phyloP scores from a whole-genome alignment of 306 rosid species.

The Dicorynia guianensis region DNA sequence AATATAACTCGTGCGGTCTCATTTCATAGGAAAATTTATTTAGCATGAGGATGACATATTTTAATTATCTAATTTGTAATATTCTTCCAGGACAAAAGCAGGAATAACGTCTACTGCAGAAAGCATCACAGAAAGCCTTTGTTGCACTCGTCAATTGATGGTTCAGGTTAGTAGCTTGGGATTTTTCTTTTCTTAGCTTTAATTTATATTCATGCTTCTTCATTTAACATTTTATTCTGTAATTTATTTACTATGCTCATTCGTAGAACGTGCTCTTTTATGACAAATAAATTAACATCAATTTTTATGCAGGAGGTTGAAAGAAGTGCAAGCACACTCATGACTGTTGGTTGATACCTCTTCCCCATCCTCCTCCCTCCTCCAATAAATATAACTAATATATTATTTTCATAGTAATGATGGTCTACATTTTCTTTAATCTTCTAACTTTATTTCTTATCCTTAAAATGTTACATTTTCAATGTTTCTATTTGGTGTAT shows the following conservation, averaged over 20 bases:
- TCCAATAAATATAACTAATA: background rate
- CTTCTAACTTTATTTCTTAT: background rate
- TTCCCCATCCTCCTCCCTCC: too few species aligned
- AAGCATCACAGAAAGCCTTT: conserved; percentile 93
- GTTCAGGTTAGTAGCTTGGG: conserved; percentile 69
- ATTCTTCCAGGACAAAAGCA: conserved; percentile 77
- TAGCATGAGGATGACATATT: conserved; percentile 30
- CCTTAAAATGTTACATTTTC: background rate
- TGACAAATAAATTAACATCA: conserved; percentile 1
- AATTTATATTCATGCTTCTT: background rate
- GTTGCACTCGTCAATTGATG: conserved; percentile 90
- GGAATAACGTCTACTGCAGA: conserved; percentile 97
- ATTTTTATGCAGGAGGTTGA: conserved; percentile 79
- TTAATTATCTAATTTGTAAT: conserved; percentile 18
- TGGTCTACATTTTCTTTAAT: background rate
- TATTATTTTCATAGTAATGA: background rate
- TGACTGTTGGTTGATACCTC: conserved; percentile 68
- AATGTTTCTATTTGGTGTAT: background rate
- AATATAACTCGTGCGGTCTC: background rate
- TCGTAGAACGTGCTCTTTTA: background rate
- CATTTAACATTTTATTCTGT: conserved; percentile 8
- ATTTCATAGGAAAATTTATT: conserved; percentile 28
- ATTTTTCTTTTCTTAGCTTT: conserved; percentile 1
- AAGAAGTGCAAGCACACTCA: conserved; percentile 75
- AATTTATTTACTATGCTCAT: background rate